phyloP scores from a whole-genome alignment of 768 basidiomycete genomes.

The Baorangia bicolor region DNA sequence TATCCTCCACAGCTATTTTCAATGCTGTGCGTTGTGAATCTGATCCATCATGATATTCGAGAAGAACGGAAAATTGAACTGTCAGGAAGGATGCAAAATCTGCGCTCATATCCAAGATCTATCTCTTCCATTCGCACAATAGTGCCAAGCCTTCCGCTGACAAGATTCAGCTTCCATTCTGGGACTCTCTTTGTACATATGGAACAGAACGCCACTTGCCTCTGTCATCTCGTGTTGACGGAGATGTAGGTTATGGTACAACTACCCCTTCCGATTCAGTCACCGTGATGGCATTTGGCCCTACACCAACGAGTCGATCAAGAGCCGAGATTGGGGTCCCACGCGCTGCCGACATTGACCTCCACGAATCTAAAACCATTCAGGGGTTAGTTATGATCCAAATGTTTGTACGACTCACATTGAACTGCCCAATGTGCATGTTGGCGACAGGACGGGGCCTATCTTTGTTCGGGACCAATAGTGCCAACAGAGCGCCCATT shows the following conservation, averaged over 20 bases:
- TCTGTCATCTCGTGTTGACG: constrained; percentile 16
- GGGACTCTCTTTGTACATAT: constrained; percentile 3
- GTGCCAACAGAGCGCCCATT: constrained; percentile 2
- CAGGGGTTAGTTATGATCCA: background rate
- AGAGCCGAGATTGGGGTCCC: constrained; percentile 20
- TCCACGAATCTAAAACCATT: background rate
- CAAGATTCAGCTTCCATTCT: constrained; percentile 16
- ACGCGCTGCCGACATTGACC: constrained; percentile 20
- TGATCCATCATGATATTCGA: constrained; percentile 5
- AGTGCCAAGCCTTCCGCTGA: background rate
- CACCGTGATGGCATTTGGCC: constrained; percentile 14
- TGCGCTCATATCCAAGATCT: background rate
- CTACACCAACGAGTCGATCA: background rate
- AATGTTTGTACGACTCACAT: constrained; percentile 3
- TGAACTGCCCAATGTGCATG: background rate
- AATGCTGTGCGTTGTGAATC: constrained; percentile 3
- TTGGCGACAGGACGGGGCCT: background rate
- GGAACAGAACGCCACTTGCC: constrained; percentile 24
- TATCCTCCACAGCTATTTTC: background rate
- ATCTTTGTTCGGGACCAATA: constrained; percentile 12
- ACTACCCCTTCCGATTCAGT: background rate
- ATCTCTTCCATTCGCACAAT: too few species aligned
- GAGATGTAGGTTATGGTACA: constrained; percentile 8
- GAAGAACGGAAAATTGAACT: constrained; percentile 7
- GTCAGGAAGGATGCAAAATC: constrained; percentile 5